Conservation (phyloP, 805 yeast species). For the Clavispora santaluciae region DNA sequence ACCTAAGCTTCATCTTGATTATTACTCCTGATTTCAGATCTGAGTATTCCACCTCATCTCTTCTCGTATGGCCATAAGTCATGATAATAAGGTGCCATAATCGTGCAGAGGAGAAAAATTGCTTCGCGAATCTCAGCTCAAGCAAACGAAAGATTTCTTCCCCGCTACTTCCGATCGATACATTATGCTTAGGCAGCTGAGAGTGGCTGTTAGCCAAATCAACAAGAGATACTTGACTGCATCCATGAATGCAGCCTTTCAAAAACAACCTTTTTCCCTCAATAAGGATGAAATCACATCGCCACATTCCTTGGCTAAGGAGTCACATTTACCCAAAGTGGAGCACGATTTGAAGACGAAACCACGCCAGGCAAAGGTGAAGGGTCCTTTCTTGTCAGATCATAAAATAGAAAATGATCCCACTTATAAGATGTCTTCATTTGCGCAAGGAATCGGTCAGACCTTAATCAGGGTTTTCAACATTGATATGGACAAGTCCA, state of each 20-base stretch:
- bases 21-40: too few relatives aligned
- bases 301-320: conserved; percentile 35
- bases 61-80: too few relatives aligned
- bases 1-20: too few relatives aligned
- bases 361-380: conserved; percentile 33
- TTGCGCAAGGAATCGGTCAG: conserved; percentile 55
- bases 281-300: conserved; percentile 23
- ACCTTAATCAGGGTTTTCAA: conserved; percentile 54
- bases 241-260: conserved; percentile 5
- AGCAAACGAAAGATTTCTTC: too few relatives aligned
- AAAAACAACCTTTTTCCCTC: conserved; percentile 11
- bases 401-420: conserved; percentile 34
- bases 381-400: conserved; percentile 37
- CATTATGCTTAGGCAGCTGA: conserved; percentile 3
- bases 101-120: background rate
- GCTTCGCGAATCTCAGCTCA: conserved; percentile 1
- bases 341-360: conserved; percentile 27
- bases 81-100: background rate
- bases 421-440: conserved; percentile 30
- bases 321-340: conserved; percentile 36
- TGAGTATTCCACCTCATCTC: too few relatives aligned
- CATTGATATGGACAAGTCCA: conserved; percentile 84
- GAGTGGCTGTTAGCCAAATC: background rate
- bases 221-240: background rate
- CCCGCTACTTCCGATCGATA: background rate